Percentiles rank a stretch among this genome's conserved stretches.
Conservation (phyloP, 257 asterid genomes). For the Jacaranda mimosifolia region DNA sequence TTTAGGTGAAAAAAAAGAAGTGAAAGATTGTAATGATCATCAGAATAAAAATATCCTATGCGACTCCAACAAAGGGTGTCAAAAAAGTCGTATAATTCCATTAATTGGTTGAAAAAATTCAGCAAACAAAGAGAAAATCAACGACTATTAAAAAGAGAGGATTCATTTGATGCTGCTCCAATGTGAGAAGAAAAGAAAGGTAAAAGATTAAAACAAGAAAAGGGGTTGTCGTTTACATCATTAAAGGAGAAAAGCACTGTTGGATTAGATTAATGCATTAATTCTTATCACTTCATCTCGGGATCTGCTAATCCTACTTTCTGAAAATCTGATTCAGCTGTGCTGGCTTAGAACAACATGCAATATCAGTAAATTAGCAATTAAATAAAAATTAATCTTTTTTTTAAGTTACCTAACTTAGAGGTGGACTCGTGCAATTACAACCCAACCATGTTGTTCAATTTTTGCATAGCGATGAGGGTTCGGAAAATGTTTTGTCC, state of each 20-base stretch:
- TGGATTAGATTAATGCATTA: neutral
- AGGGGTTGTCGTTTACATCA: neutral
- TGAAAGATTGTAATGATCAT: neutral
- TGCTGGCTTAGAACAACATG: neutral
- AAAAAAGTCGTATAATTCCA: neutral
- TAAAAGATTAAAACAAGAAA: neutral
- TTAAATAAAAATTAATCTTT: neutral
- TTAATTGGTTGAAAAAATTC: neutral
- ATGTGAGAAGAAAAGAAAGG: neutral
- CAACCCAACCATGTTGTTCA: no score
- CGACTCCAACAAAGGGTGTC: neutral
- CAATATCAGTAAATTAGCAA: neutral
- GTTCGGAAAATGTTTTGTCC: no score
- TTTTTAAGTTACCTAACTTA: no score
- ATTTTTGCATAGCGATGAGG: no score
- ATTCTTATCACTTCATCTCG: slow-evolving; percentile 6
- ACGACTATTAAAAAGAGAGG: neutral
- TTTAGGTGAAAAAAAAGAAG: neutral
- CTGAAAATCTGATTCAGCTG: neutral
- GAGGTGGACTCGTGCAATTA: no score
- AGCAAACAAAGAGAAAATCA: neutral
- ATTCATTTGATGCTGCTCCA: neutral
- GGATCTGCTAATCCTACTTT: slow-evolving; percentile 24
- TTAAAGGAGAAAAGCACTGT: neutral
- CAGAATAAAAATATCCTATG: neutral